Evolutionary conservation across 768 basidiomycete genomes (phyloP).

Genomic region (Leccinum ochraceum): DNA sequence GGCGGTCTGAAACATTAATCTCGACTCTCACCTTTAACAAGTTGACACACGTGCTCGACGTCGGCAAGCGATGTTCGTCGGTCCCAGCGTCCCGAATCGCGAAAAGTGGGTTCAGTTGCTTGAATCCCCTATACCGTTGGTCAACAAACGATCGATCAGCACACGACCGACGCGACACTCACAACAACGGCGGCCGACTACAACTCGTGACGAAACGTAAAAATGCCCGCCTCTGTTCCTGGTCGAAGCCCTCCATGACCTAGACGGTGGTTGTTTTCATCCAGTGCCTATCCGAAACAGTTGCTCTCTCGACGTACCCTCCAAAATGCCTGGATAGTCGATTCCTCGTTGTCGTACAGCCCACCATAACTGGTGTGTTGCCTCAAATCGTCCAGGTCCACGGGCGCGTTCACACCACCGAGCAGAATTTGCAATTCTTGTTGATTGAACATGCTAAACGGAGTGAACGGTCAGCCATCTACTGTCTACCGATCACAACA

Average conservation of each 20-base stretch:
- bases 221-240: slow-evolving; percentile 75
- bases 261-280: slow-evolving; percentile 26
- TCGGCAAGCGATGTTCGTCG: slow-evolving; percentile 72
- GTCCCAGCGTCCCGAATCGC: slow-evolving; percentile 79
- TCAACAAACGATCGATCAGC: background rate
- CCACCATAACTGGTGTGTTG: slow-evolving; percentile 83
- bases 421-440: slow-evolving; percentile 91
- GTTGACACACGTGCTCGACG: slow-evolving; percentile 89
- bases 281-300: background rate
- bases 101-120: slow-evolving; percentile 85
- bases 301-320: slow-evolving; percentile 44
- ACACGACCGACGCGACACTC: slow-evolving; percentile 29
- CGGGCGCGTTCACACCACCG: slow-evolving; percentile 83
- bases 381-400: slow-evolving; percentile 82
- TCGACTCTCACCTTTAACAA: slow-evolving; percentile 2
- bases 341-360: slow-evolving; percentile 65
- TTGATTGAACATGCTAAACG: slow-evolving; percentile 90
- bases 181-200: slow-evolving; percentile 85
- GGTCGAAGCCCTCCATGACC: slow-evolving; percentile 79
- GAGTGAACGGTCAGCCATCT: slow-evolving; percentile 12
- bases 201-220: slow-evolving; percentile 94
- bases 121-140: slow-evolving; percentile 61
- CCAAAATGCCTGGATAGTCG: slow-evolving; percentile 83
- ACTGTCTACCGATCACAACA: background rate
- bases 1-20: background rate